A percentile compares a stretch with the other conserved stretches of the same genome.
Conservation (phyloP, 345 rosid genomes). For the Odontarrhena argentea region DNA sequence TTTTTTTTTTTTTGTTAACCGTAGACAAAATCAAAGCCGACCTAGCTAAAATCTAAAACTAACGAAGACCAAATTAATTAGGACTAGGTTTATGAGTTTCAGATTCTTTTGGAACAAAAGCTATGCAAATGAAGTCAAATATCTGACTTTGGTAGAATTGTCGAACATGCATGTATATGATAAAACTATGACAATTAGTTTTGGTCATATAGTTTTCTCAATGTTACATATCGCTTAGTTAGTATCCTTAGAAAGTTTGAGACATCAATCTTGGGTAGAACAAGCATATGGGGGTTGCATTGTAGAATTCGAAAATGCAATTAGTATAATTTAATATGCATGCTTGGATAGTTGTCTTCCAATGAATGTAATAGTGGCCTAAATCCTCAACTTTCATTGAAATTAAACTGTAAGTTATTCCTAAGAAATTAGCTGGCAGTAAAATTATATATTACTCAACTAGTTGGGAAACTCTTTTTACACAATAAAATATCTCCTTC, state of each 20-base stretch:
- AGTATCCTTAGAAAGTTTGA: constrained; percentile 21
- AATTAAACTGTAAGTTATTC: neutral
- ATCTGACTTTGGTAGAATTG: neutral
- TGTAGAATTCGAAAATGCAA: constrained; percentile 2
- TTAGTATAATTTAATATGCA: constrained; percentile 30
- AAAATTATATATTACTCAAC: neutral
- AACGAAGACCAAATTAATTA: no score
- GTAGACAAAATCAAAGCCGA: no score
- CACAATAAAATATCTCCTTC: neutral
- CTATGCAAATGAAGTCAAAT: no score
- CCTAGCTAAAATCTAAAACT: no score
- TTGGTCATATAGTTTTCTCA: neutral
- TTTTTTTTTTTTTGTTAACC: no score
- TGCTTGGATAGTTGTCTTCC: constrained; percentile 35
- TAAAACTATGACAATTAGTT: no score
- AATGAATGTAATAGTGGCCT: constrained; percentile 10
- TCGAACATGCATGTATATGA: neutral
- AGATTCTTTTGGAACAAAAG: no score
- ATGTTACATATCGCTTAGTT: constrained; percentile 6
- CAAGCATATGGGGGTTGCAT: constrained; percentile 6
- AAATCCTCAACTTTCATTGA: neutral
- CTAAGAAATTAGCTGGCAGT: constrained; percentile 6
- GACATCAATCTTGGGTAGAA: constrained; percentile 35
- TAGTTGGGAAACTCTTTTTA: neutral
- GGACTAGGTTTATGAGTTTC: no score